Evolutionary conservation across 73 alveolate species (phyloP).

Genomic region (Paramecium caudatum): DNA sequence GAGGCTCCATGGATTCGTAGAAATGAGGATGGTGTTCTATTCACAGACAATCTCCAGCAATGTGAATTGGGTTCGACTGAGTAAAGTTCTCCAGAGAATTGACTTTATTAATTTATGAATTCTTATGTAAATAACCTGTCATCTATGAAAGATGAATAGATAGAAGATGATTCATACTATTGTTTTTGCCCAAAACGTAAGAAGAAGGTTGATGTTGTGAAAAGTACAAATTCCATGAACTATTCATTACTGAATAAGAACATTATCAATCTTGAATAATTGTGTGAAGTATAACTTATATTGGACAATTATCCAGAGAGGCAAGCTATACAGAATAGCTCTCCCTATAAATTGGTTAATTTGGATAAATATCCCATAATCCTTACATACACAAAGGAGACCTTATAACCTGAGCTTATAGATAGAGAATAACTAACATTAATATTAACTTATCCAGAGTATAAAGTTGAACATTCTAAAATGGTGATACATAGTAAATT

Average conservation of each 20-base stretch:
- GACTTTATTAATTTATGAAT: slow-evolving; percentile 19
- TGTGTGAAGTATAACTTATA: background rate
- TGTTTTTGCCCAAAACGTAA: background rate
- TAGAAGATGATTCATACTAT: slow-evolving; percentile 2
- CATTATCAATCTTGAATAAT: slow-evolving; percentile 5
- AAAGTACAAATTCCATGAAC: slow-evolving; percentile 44
- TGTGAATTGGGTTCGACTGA: slow-evolving; percentile 36
- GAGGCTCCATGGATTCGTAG: slow-evolving; percentile 83
- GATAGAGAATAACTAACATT: background rate
- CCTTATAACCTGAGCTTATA: background rate
- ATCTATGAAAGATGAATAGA: background rate
- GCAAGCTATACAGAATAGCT: background rate
- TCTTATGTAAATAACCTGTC: no score
- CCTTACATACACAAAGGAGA: background rate
- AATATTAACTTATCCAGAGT: slow-evolving; percentile 21
- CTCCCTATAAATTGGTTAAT: background rate
- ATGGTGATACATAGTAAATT: background rate
- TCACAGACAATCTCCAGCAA: slow-evolving; percentile 75
- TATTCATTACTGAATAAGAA: background rate
- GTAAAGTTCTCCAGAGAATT: slow-evolving; percentile 31
- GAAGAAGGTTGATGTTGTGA: background rate
- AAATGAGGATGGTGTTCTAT: slow-evolving; percentile 67
- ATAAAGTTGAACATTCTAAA: slow-evolving; percentile 17
- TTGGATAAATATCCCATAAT: slow-evolving; percentile 10
- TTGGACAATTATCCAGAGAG: slow-evolving; percentile 16